Percentiles rank a stretch among this genome's conserved stretches.
These are phyloP conservation scores for Candida easanensis DNA, from an alignment of 805 yeast species.

Conservation along the genomic window DNA sequence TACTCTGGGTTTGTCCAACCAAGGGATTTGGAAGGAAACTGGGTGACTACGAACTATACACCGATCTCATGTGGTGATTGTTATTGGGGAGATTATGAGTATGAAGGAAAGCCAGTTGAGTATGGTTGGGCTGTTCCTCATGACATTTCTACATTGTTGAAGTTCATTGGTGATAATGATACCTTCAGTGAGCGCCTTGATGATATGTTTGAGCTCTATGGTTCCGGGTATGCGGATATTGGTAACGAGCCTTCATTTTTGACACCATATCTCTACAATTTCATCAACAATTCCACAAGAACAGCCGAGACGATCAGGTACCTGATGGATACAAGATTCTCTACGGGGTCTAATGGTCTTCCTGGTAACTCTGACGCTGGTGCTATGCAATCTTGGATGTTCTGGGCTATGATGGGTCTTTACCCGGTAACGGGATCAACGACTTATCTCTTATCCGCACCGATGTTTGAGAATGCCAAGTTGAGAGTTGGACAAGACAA, in stretches of 20 bases:
- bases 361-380: constrained; percentile 40
- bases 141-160: constrained; percentile 30
- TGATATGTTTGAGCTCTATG: constrained; percentile 34
- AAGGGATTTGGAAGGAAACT: constrained; percentile 29
- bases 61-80: constrained; percentile 34
- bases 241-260: constrained; percentile 38
- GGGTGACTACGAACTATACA: constrained; percentile 28
- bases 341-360: constrained; percentile 29
- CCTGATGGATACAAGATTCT: constrained; percentile 28
- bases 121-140: constrained; percentile 37
- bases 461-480: constrained; percentile 28
- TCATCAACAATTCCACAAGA: constrained; percentile 28
- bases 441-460: constrained; percentile 32
- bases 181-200: constrained; percentile 31
- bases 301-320: constrained; percentile 32
- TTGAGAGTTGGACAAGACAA: constrained; percentile 28
- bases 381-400: constrained; percentile 38
- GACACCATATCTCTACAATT: constrained; percentile 35
- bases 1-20: constrained; percentile 37
- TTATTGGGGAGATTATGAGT: constrained; percentile 34
- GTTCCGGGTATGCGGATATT: constrained; percentile 31
- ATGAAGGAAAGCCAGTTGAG: constrained; percentile 34
- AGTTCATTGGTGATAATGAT: constrained; percentile 29
- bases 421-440: constrained; percentile 37
- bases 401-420: constrained; percentile 33